Evolutionary conservation across 208 protist species (phyloP), one percentile per base, ranked within the genome.

Genomic region (Leishmania martiniquensis): DNA sequence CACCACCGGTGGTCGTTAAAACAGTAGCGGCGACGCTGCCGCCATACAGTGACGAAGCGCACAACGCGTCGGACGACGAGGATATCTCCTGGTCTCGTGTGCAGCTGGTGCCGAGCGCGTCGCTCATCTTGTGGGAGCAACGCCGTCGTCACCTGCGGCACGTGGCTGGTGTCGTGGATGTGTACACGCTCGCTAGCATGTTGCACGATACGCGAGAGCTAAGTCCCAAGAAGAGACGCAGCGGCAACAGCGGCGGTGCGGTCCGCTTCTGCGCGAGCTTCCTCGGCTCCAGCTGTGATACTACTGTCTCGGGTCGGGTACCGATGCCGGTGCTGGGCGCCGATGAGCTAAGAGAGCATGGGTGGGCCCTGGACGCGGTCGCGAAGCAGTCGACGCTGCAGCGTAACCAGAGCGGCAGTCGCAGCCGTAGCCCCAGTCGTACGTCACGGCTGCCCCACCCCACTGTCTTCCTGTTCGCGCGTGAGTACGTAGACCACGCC

Each of bases 131-230:
- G 25, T 81, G 74, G 39, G 17, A 80, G 10, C 75, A 81, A 47
- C 62, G 74, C n/a, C 59, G 72, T 29, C 63, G 55, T 47, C 47
- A 20, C 10, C 29, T 81, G 37, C 20, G 52, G 29, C 75, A 80
- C 25, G 55, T 85, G 7, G 76, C 81, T 1, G 47, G 75, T 25
- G 76, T 85, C 0, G 63, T 81, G 62, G 81, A 85, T 52, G 81
- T 85, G 2, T 85, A 70, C 72, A 85, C 81, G 1, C 47, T 85
- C 12, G 81, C 81, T 29, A 71, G 71, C 55, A 85, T 85, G 81
- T 32, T 85, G 76, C 76, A 72, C 45, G 42, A 78, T 47, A 70
- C 29, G 34, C 69, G 22, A 39, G 63, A 62, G 25, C 22, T 25
- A 22, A 20, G 32, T 60, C 12, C 15, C n/a, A 45, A 15, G 45